Evolutionary conservation across 139 green algal species (phyloP), one percentile per base, ranked within the genome.

Genomic region (Pseudopediastrum boryanum): DNA sequence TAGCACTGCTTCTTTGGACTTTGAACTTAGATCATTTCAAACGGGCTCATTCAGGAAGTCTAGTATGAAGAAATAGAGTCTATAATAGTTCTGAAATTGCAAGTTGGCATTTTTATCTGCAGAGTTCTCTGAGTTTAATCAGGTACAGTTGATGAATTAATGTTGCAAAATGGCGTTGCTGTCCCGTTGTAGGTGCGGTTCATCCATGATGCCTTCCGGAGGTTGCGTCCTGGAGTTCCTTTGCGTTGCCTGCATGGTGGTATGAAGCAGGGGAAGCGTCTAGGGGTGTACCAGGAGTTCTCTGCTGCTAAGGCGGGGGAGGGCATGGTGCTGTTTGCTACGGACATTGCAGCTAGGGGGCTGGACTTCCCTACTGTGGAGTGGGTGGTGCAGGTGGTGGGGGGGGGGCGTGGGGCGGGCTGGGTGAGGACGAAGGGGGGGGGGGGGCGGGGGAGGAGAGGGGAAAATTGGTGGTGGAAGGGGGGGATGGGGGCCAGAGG

Each of bases 231-330:
- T 5, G 96, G 96, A 9, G 86, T 97, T 12, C 93, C 93, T 19
- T 77, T 99, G 42, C 85, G 91, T 64, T 88, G 83, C 42, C 89
- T 99, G 65, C 95, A 99, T 80, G 96, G 96, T 31, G 89, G 89
- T 36, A 97, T 99, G 92, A 98, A 98, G 86, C 96, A 99, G 84
- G 86, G 89, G 72, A 94, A 94, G 81, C 90, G 96, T n/a, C 90
- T 97, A 80, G 88, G 63, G 0, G 90, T 92, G 46, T 98, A 94
- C 74, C 87, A 95, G 65, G 89, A 94, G 75, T 98, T 97, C 67
- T 94, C 87, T 58, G 64, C 81, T 72, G 78, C 72, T 82, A n/a
- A 89, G 85, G 35, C 61, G 72, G n/a, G 80, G 61, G 72, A 89
- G 21, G 74, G 74, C 39, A 50, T 88, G 31, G 92, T 97, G 48